Percentiles rank a stretch among this genome's conserved stretches.
phyloP scores from a whole-genome alignment of 1,284 basidiomycete species.

The Pterula multifida region DNA sequence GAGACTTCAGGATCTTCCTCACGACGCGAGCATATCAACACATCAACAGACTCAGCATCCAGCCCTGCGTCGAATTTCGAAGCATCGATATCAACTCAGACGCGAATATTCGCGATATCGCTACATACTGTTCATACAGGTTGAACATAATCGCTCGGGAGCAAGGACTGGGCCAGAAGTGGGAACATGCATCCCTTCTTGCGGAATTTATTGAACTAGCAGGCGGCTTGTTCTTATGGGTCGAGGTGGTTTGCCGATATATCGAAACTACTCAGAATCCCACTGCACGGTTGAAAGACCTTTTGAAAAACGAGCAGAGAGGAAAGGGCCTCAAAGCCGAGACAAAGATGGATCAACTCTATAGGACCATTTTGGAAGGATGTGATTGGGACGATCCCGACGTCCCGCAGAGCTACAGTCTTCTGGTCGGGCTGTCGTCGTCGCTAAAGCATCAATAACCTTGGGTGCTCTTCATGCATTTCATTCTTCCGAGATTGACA shows the following conservation, averaged over 20 bases:
- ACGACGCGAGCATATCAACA: background rate
- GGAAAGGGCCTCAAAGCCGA: constrained; percentile 7
- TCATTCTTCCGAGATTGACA: too few species aligned
- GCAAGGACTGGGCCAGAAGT: constrained; percentile 6
- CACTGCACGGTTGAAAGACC: constrained; percentile 9
- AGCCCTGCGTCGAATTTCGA: background rate
- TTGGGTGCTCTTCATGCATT: constrained; percentile 11
- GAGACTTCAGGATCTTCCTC: background rate
- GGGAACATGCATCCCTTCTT: constrained; percentile 8
- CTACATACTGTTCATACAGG: constrained; percentile 7
- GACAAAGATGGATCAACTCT: constrained; percentile 13
- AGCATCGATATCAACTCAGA: background rate
- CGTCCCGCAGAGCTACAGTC: constrained; percentile 12
- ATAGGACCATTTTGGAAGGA: constrained; percentile 11
- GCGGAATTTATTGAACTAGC: constrained; percentile 8
- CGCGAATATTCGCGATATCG: background rate
- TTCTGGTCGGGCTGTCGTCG: constrained; percentile 13
- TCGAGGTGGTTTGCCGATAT: constrained; percentile 11
- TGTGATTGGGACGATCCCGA: constrained; percentile 13
- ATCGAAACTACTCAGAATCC: constrained; percentile 8
- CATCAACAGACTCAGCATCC: constrained; percentile 5
- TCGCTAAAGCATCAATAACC: constrained; percentile 11
- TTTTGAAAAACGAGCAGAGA: background rate
- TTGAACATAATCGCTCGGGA: constrained; percentile 10
- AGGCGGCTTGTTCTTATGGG: constrained; percentile 16